Percentiles rank a stretch among this genome's conserved stretches.
Evolutionary conservation across 2,329 filamentous ascomycete genomes (phyloP).

Genomic region (Colletotrichum karsti): DNA sequence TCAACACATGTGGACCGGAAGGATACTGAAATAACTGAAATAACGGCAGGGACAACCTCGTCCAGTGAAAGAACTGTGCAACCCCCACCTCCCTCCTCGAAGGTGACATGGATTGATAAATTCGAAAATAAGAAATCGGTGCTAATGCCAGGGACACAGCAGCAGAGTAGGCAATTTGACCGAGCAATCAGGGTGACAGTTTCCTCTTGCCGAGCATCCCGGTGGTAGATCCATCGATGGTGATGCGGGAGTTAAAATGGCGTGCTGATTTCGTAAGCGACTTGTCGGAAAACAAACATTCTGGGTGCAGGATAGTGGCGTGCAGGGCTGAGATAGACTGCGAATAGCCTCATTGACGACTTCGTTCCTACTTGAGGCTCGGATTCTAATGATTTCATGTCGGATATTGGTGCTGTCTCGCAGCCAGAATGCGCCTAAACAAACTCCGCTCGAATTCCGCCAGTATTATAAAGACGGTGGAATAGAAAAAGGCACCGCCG

Average conservation of each 20-base stretch:
- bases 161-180: too few relatives aligned
- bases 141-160: too few relatives aligned
- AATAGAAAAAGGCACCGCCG: not conserved
- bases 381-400: not conserved
- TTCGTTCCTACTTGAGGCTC: not conserved
- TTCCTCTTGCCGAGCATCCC: not conserved
- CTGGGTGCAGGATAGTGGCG: not conserved
- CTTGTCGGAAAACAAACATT: not conserved
- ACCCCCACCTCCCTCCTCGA: too few relatives aligned
- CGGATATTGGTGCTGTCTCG: not conserved
- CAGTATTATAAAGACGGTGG: not conserved
- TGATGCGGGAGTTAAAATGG: conserved; percentile 9
- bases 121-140: too few relatives aligned
- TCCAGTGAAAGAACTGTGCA: too few relatives aligned
- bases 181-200: too few relatives aligned
- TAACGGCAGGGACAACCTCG: too few relatives aligned
- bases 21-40: too few relatives aligned
- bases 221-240: not conserved
- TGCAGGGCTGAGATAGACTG: not conserved
- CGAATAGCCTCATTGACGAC: not conserved
- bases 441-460: conserved; percentile 3
- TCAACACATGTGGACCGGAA: too few relatives aligned
- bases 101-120: too few relatives aligned
- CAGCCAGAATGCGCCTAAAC: not conserved
- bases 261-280: not conserved